A percentile compares a stretch with the other conserved stretches of the same genome.
These are phyloP conservation scores for Apiospora saccharicola DNA, from an alignment of 2,329 filamentous ascomycete species.

Conservation along the genomic window DNA sequence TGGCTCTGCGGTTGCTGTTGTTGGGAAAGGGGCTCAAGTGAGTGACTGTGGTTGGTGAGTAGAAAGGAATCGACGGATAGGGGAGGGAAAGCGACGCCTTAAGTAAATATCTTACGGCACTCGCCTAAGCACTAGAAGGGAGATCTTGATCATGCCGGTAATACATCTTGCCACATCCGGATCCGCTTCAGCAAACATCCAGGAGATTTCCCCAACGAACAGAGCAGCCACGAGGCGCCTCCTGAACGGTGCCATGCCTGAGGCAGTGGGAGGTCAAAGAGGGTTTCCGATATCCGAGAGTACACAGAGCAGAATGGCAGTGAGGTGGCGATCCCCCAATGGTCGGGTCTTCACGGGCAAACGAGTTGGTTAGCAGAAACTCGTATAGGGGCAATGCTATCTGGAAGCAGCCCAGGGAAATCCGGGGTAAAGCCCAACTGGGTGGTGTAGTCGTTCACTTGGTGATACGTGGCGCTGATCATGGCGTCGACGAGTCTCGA, in stretches of 20 bases:
- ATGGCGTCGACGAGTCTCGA: neutral
- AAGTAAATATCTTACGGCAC: neutral
- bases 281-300: neutral
- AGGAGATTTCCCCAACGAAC: neutral
- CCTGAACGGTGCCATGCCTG: conserved; percentile 4
- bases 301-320: neutral
- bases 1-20: neutral
- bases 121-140: too few relatives aligned
- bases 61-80: too few relatives aligned
- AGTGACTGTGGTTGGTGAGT: neutral
- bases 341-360: neutral
- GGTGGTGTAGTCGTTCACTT: neutral
- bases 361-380: neutral
- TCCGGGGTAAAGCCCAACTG: neutral
- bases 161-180: neutral
- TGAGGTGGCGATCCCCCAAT: neutral
- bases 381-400: neutral
- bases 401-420: neutral
- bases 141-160: neutral
- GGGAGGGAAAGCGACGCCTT: neutral
- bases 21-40: neutral
- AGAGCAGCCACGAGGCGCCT: neutral
- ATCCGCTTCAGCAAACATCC: neutral
- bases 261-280: neutral
- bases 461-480: neutral